phyloP scores from a whole-genome alignment of 2,329 filamentous ascomycete genomes.

The Talaromyces verruculosus region DNA sequence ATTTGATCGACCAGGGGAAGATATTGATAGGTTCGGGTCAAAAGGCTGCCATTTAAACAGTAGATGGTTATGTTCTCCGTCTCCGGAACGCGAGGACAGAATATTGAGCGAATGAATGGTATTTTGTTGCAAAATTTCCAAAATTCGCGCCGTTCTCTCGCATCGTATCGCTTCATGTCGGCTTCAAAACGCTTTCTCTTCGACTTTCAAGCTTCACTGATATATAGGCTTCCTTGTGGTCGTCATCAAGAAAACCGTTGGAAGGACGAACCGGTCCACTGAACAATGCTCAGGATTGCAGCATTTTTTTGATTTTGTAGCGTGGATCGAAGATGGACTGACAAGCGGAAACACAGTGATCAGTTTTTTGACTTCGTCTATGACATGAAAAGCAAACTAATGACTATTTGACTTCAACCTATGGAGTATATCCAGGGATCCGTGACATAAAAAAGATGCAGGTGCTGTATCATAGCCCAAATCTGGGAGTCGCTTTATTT shows the following conservation, averaged over 20 bases:
- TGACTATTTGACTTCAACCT: neutral
- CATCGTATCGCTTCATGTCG: neutral
- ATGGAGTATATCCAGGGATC: neutral
- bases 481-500: neutral
- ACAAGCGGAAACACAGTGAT: no score
- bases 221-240: neutral
- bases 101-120: neutral
- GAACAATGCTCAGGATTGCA: neutral
- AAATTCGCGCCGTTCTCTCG: neutral
- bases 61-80: slow-evolving; percentile 11
- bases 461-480: neutral
- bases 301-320: neutral
- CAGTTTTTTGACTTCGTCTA: neutral
- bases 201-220: neutral
- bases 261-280: neutral
- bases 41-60: slow-evolving; percentile 19
- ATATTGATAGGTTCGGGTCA: slow-evolving; percentile 15
- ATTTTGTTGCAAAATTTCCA: neutral
- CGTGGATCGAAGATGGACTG: neutral
- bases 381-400: neutral
- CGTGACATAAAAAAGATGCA: no score
- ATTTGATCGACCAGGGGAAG: slow-evolving; percentile 21
- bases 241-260: neutral
- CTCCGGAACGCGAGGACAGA: neutral
- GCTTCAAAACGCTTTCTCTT: neutral